Base-by-base conservation (phyloP, 2,329 filamentous ascomycete species). In the Talaromyces albobiverticillius region DNA sequence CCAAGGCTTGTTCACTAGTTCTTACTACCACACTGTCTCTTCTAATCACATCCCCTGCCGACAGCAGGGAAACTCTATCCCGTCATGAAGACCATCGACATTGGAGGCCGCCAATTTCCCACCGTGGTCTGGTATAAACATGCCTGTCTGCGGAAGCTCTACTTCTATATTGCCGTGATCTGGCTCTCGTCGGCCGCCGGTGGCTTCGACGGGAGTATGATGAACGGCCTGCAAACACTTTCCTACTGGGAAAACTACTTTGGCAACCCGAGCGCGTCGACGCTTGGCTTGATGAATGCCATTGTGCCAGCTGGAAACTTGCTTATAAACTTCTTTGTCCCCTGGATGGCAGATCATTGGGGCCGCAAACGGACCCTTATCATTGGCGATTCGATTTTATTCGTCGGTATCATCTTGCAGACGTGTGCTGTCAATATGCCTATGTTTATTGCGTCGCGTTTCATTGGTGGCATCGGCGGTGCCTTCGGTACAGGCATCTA, bases 401-500 rank as follows among this genome's bases (percentile, higher is more conserved):
- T 40, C 14, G 36, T 40, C 14, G 36, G 14, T 4, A 20, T n/a
- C 18, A 20, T 40, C 14, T n/a, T 40, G 36, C 36, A 40, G 36
- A 20, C 14, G 13, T n/a, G 14, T n/a, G 6, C 36, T n/a, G 6
- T 7, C 5, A 40, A 20, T n/a, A 20, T 40, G 14, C 5, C 36
- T 13, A n/a, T n/a, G 18, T 40, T 40, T n/a, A 40, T 40, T n/a
- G 14, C 13, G 6, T n/a, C 36, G 13, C 36, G 36, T 4, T 40
- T 40, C 36, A n/a, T 40, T n/a, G 18, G 13, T 20, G 36, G 36
- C 14, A 6, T 40, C 18, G 36, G 36, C 13, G 13, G 13, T n/a
- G 6, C 36, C 13, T 40, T 40, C 18, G 82, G 83, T n/a, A 40
- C 36, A n/a, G 18, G 13, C 14, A 20, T 40, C 14, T 20, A n/a